Base-by-base conservation (phyloP, 2,329 filamentous ascomycete genomes). In the Colletotrichum lini region DNA sequence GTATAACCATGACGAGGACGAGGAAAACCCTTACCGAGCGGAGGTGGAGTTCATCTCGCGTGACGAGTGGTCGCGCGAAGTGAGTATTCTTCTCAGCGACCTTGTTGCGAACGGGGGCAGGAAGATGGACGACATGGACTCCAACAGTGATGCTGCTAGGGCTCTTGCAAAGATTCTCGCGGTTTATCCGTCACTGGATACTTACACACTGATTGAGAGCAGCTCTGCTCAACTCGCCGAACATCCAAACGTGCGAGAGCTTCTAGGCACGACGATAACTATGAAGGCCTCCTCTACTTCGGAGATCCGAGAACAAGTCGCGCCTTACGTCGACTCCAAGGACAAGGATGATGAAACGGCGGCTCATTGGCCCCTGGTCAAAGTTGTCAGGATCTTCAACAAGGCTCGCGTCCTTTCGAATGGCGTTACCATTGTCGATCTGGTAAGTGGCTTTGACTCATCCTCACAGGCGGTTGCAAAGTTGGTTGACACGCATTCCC, bases 11-110 rank as follows among this genome's bases (percentile, higher is more conserved):
- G 84, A 80, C 12, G 75, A 81, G 0, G 77, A 84, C 7, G 77
- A 81, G 0, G 45, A 69, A 1, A 57, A 75, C 30, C 72, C 57
- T 0, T 92, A 91, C 73, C 79, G 81, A 2, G 89, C 87, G 0
- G 85, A 89, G 58, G 82, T 92, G 8, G 86, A 90, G 57, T 92
- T 91, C 75, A 86, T 92, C 57, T 78, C 81, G 12, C 72, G 57
- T 0, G 79, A 82, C 0, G 86, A 89, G 4, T 91, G 89, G 89
- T 74, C 80, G 21, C 82, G 79, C 6, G 89, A 92, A 70, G 79
- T 91, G 0, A 73, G 78, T 0, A 76, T 83, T 2, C 79, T 91
- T 0, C 82, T 86, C 64, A 75, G 79, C 6, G 88, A 91, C 58
- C 76, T 90, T 2, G 1, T 73, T 0, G 82, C 84, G 49, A 78